Evolutionary conservation across 1,284 basidiomycete species (phyloP).

Genomic region (Boletellus sp.): DNA sequence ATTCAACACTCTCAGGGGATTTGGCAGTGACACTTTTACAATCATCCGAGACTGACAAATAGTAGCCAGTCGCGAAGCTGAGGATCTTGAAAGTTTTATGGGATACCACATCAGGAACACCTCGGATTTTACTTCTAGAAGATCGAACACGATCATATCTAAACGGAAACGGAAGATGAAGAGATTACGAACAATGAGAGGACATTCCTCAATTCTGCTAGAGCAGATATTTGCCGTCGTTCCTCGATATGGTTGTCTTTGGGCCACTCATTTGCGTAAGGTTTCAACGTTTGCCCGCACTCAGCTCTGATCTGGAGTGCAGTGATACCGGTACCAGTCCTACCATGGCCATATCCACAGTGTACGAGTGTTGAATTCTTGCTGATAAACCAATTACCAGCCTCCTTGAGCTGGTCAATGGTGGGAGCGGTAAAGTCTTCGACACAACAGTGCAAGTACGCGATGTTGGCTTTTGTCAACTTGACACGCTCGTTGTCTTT

Average conservation of each 20-base stretch:
- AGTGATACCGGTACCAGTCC: background rate
- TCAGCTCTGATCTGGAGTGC: background rate
- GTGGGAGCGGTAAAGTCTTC: background rate
- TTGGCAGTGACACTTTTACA: background rate
- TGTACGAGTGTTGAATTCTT: background rate
- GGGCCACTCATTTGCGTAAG: background rate
- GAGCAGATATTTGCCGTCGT: background rate
- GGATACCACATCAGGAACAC: background rate
- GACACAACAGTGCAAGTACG: background rate
- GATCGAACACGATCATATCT: background rate
- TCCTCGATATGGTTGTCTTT: background rate
- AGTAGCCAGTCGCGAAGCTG: background rate
- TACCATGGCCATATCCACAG: background rate
- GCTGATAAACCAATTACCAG: background rate
- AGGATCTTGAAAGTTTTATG: background rate
- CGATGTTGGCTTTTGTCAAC: background rate
- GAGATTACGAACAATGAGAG: background rate
- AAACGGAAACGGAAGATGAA: background rate
- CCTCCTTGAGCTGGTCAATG: background rate
- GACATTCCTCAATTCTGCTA: background rate
- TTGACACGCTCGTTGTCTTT: background rate
- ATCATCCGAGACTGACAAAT: background rate
- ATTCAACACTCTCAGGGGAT: background rate
- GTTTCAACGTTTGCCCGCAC: background rate
- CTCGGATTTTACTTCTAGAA: background rate